Base-by-base conservation (phyloP, 352 stramenopile genomes). In the Phytophthora hibernalis region DNA sequence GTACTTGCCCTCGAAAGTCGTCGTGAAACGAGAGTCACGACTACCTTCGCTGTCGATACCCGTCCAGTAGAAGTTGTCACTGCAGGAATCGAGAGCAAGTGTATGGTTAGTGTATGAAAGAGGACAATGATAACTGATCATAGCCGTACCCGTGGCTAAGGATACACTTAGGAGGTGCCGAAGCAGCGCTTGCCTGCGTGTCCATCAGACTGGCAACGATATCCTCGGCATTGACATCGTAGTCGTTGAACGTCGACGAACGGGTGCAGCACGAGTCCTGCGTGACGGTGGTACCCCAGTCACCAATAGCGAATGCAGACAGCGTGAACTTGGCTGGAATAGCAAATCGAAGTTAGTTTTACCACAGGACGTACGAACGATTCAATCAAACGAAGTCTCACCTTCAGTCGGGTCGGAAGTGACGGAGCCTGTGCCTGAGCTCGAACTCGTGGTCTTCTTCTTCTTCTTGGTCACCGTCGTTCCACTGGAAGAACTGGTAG, bases 31-130 rank as follows among this genome's bases (percentile, higher is more conserved):
- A 30, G 80, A 73, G 48, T 79, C 65, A 16, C 67, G 72, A 24
- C 82, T 83, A 9, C 59, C 62, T 56, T 74, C 67, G 18, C 61
- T 70, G 48, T 84, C 76, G 33, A 93, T 72, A 18, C 85, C 85
- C 62, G 88, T 86, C 85, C 85, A 93, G 74, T 93, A 93, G 51
- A 93, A 93, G 72, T 91, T 93, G 72, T 93, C 85, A 40, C 79
- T 81, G 48, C 15, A 66, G 35, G 28, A 51, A 33, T 7, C 37
- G 21, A 13, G 20, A 48, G 40, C 28, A 53, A 59, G 5, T 12
- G 21, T 13, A 18, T 43, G 31, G 47, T 55, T 52, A 63, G 53
- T 12, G 10, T 38, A 38, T 38, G 8, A 5, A 26, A 2, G 12
- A 30, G 18, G 51, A 24, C 20, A 44, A 15, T 30, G 13, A 31